Conservation (phyloP, 2,329 filamentous ascomycete species). For the Pezicula neosporulosa region DNA sequence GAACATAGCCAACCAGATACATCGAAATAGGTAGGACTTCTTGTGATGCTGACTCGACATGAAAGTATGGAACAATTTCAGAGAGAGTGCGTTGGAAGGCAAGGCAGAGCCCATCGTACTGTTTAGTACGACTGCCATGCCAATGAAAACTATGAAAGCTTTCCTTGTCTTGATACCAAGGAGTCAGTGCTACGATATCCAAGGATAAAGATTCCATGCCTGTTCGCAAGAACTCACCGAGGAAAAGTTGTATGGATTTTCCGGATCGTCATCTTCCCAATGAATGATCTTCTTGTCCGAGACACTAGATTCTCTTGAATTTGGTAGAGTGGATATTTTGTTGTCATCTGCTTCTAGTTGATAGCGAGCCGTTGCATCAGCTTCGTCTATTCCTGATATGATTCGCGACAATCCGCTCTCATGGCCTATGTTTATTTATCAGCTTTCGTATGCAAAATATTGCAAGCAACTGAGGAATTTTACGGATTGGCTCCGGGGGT, state of each 20-base stretch:
- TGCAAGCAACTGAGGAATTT: background rate
- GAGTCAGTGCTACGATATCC: background rate
- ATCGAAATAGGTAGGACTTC: conserved; percentile 57
- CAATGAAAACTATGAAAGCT: conserved; percentile 46
- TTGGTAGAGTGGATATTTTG: conserved; percentile 19
- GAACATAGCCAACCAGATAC: conserved; percentile 61
- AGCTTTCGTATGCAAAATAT: background rate
- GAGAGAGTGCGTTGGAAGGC: conserved; percentile 59
- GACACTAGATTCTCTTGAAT: conserved; percentile 16
- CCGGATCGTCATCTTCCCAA: conserved; percentile 23
- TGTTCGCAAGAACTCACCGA: background rate
- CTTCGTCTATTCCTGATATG: conserved; percentile 31
- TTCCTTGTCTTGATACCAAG: conserved; percentile 46
- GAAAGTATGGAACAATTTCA: conserved; percentile 54
- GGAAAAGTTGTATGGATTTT: conserved; percentile 29
- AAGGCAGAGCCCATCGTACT: conserved; percentile 64
- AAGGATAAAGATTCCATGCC: background rate
- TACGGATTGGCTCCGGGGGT: background rate
- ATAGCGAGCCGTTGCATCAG: conserved; percentile 38
- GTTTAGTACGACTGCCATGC: conserved; percentile 61
- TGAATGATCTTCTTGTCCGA: conserved; percentile 20
- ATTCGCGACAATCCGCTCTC: conserved; percentile 14
- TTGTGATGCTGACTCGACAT: conserved; percentile 39
- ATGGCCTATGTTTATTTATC: conserved; percentile 5
- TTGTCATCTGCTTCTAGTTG: conserved; percentile 39